Percentiles rank a stretch among this genome's conserved stretches.
Conservation (phyloP, 768 basidiomycete species). For the Gloeophyllum trabeum region DNA sequence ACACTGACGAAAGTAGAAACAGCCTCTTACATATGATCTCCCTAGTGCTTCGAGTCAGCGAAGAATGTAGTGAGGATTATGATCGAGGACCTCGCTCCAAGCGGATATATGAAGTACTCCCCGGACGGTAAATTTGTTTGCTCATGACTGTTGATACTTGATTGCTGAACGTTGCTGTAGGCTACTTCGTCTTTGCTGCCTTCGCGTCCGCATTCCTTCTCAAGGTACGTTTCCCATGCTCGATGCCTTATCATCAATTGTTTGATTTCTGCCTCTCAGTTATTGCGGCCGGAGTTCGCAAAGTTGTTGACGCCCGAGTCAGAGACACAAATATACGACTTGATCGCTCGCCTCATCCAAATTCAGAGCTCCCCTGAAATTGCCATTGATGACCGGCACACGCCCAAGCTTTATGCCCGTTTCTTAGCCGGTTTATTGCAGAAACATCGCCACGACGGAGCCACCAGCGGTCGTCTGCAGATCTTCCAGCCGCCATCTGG, state of each 20-base stretch:
- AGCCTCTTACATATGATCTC: constrained; percentile 3
- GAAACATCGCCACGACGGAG: constrained; percentile 58
- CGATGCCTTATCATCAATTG: not conserved
- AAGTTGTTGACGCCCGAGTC: constrained; percentile 46
- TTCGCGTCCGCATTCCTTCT: constrained; percentile 80
- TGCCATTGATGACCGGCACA: constrained; percentile 75
- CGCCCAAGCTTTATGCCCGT: constrained; percentile 69
- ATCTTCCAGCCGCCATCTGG: constrained; percentile 30
- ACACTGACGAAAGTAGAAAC: not conserved
- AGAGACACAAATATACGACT: constrained; percentile 60
- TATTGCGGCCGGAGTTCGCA: constrained; percentile 68
- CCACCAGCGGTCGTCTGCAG: constrained; percentile 43
- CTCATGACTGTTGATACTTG: not conserved
- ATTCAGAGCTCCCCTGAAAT: constrained; percentile 61
- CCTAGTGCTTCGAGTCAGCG: constrained; percentile 60
- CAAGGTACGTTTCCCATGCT: constrained; percentile 35
- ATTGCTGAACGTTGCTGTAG: constrained; percentile 17
- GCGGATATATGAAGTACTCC: constrained; percentile 67
- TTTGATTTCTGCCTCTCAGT: constrained; percentile 24
- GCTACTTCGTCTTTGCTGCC: constrained; percentile 68
- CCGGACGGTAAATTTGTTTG: constrained; percentile 47
- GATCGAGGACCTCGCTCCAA: constrained; percentile 53
- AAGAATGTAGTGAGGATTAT: constrained; percentile 55
- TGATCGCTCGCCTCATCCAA: constrained; percentile 63
- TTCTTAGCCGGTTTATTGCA: constrained; percentile 67